Base-by-base conservation (phyloP, 495 filamentous ascomycete genomes). In the Lindgomyces ingoldianus region DNA sequence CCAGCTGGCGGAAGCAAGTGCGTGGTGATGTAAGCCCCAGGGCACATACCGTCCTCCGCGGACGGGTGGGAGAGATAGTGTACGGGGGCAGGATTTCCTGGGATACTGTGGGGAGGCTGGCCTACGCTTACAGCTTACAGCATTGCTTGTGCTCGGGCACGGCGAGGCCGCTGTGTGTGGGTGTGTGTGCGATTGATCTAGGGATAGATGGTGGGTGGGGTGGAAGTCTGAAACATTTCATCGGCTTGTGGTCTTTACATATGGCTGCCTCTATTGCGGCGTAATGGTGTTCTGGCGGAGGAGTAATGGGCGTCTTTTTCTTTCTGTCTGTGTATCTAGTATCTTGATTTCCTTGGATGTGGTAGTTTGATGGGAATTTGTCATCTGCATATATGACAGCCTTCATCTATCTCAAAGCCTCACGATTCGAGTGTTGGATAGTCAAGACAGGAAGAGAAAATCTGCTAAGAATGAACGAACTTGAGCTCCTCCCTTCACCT, bases 1-100 rank as follows among this genome's bases (percentile, higher is more conserved):
- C 87, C 91, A 0, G 74, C 90, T 10, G 88, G 86, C 30, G 87
- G 85, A 12, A 87, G 84, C 55, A 96, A 91, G 76, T 98, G 94
- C 72, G 64, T 72, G 57, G 71, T 97, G 60, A 98, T 98, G 94
- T 98, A 75, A 50, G 24, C 24, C 3, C 21, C 42, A 47, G 22
- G 45, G 19, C 19, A 42, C 53, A 8, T 9, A 56, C n/a, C 29
- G 52, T 16, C 21, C 29, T 56, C 29, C 36, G 52, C 19, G 14
- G 12, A 11, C 16, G 24, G 44, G n/a, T n/a, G n/a, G n/a, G n/a
- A n/a, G n/a, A n/a, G n/a, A n/a, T n/a, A n/a, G n/a, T n/a, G n/a
- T n/a, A n/a, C n/a, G n/a, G n/a, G n/a, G n/a, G n/a, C n/a, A n/a
- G n/a, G n/a, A n/a, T n/a, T n/a, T n/a, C n/a, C n/a, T n/a, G n/a